Evolutionary conservation across 768 basidiomycete species (phyloP).

Genomic region (Melanogaster broomeanus): DNA sequence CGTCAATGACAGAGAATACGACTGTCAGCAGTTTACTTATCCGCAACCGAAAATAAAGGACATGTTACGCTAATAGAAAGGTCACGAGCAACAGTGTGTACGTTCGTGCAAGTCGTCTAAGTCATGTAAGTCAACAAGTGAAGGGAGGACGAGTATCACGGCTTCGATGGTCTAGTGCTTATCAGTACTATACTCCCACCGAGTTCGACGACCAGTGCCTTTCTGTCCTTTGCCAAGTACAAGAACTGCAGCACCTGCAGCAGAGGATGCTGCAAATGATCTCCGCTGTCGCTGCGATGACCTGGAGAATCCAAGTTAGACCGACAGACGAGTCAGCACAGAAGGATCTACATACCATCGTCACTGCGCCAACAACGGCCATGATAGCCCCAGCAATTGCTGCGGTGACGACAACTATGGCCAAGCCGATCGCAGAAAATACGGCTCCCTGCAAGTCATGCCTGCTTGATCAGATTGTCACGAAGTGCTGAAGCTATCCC

Average conservation of each 20-base stretch:
- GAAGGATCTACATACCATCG: constrained; percentile 45
- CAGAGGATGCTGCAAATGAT: constrained; percentile 52
- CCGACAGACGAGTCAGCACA: background rate
- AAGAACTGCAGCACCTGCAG: constrained; percentile 37
- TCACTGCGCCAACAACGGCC: constrained; percentile 57
- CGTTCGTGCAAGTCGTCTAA: background rate
- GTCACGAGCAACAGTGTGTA: background rate
- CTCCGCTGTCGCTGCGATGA: constrained; percentile 66
- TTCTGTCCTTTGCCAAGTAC: constrained; percentile 10
- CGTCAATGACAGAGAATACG: too few species aligned
- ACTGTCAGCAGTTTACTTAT: too few species aligned
- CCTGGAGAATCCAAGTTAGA: constrained; percentile 35
- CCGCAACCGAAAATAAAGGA: background rate
- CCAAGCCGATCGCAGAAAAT: constrained; percentile 62
- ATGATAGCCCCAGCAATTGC: constrained; percentile 55
- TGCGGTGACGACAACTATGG: constrained; percentile 57
- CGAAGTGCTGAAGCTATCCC: background rate
- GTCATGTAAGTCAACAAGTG: background rate
- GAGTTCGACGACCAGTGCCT: background rate
- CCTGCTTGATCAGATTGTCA: too few species aligned
- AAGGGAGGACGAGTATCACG: background rate
- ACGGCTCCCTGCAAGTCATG: constrained; percentile 55
- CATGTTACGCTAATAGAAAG: background rate
- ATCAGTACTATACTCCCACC: background rate
- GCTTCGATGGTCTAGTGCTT: background rate